Percentiles rank a stretch among this genome's conserved stretches.
These are phyloP conservation scores for Xylaria multiplex DNA, from an alignment of 2,329 filamentous ascomycete genomes.

Conservation along the genomic window DNA sequence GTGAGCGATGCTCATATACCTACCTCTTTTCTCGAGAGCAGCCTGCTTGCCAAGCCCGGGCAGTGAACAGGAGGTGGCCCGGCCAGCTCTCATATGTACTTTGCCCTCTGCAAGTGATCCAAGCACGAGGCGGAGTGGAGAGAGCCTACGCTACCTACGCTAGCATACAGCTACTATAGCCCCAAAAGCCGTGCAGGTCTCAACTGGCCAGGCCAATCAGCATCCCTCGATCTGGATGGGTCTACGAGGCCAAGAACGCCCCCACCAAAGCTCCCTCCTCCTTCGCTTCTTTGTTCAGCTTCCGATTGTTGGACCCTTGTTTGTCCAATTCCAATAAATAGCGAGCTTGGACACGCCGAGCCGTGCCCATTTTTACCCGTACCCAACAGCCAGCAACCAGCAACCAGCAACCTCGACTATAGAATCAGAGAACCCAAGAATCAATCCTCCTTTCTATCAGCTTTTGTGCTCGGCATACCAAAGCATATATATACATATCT, in stretches of 20 bases:
- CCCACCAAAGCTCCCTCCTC: not conserved
- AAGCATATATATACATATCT: not conserved
- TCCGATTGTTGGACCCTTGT: not conserved
- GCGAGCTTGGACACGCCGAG: not conserved
- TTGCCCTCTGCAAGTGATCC: too few relatives aligned
- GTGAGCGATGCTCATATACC: not conserved
- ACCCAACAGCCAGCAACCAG: not conserved
- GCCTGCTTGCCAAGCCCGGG: constrained; percentile 6
- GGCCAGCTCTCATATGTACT: too few relatives aligned
- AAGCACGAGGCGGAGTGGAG: too few relatives aligned
- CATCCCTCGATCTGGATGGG: not conserved
- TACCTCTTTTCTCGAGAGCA: not conserved
- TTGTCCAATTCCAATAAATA: constrained; percentile 8
- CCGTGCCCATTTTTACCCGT: constrained; percentile 20
- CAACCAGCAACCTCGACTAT: not conserved
- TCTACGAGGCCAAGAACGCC: not conserved
- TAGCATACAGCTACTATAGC: too few relatives aligned
- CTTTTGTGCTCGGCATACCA: not conserved
- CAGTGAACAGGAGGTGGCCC: not conserved
- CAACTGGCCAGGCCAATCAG: not conserved
- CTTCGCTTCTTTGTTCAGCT: constrained; percentile 1
- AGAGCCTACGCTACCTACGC: too few relatives aligned
- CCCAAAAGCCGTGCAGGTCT: too few relatives aligned
- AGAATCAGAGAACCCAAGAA: not conserved
- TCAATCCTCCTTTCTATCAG: not conserved